Evolutionary conservation across 208 protist genomes (phyloP).

Genomic region (Crithidia mellificae): DNA sequence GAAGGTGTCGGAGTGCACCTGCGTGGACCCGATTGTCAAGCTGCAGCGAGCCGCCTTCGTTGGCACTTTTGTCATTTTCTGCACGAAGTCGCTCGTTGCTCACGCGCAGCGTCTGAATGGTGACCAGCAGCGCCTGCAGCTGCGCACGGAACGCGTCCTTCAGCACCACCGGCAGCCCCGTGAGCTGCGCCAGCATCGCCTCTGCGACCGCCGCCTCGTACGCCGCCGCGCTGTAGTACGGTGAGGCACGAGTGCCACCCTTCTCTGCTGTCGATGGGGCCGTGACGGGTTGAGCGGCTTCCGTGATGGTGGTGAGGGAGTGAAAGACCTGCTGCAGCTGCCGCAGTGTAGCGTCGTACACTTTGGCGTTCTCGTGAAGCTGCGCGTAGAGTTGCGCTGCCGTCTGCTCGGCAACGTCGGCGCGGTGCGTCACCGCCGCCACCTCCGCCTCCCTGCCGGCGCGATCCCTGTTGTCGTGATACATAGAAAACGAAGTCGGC

Average conservation of each 20-base stretch:
- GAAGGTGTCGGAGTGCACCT: background rate
- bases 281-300: background rate
- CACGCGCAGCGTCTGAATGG: constrained; percentile 13
- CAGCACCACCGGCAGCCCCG: constrained; percentile 2
- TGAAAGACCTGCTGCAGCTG: constrained; percentile 18
- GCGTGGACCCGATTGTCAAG: background rate
- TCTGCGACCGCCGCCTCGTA: constrained; percentile 15
- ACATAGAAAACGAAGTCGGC: background rate
- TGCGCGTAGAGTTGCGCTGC: constrained; percentile 22
- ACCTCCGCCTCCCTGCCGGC: background rate
- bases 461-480: background rate
- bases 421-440: constrained; percentile 15
- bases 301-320: constrained; percentile 14
- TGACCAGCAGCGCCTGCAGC: constrained; percentile 23
- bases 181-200: constrained; percentile 30
- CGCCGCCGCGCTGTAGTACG: background rate
- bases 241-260: background rate
- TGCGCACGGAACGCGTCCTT: constrained; percentile 18
- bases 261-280: background rate
- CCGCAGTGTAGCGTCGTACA: constrained; percentile 19
- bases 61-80: background rate
- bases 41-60: background rate
- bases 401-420: constrained; percentile 13
- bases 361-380: background rate
- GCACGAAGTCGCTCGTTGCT: constrained; percentile 18